Percentiles rank a stretch among this genome's conserved stretches.
phyloP scores from a whole-genome alignment of 176 grass and related monocot genomes.

The Aegilops longissima region DNA sequence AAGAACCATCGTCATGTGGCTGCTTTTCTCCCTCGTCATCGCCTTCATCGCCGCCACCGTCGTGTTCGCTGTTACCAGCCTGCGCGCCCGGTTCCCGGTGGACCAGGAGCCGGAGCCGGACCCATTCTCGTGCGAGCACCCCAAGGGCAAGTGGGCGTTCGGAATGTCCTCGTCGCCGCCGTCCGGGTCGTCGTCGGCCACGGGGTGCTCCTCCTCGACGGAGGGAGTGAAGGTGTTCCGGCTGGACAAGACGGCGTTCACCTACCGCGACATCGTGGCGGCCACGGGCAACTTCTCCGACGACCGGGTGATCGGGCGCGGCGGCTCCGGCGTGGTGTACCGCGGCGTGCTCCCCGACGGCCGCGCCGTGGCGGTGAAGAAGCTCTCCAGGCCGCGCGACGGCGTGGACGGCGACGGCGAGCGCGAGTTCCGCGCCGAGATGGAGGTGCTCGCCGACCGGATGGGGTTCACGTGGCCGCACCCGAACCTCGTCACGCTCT shows the following conservation, averaged over 20 bases:
- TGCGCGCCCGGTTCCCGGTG: constrained; percentile 30
- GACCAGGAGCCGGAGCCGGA: constrained; percentile 44
- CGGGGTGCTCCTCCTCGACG: constrained; percentile 36
- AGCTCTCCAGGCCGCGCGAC: constrained; percentile 46
- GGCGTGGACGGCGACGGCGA: constrained; percentile 46
- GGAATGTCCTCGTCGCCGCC: constrained; percentile 29
- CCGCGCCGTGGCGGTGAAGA: constrained; percentile 78
- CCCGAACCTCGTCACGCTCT: constrained; percentile 81
- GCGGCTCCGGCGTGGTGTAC: constrained; percentile 89
- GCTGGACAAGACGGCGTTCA: constrained; percentile 65
- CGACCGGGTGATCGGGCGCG: constrained; percentile 65
- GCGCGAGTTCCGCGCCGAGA: constrained; percentile 90
- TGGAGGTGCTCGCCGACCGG: constrained; percentile 71
- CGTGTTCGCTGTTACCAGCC: constrained; percentile 33
- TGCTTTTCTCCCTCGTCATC: constrained; percentile 40
- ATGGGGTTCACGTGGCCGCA: constrained; percentile 65
- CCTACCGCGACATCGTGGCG: constrained; percentile 70
- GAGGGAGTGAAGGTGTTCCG: constrained; percentile 66
- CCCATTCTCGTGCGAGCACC: constrained; percentile 27
- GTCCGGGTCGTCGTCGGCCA: constrained; percentile 22
- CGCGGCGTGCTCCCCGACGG: constrained; percentile 77
- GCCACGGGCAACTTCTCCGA: constrained; percentile 78
- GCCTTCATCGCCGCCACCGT: constrained; percentile 39
- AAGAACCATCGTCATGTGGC: constrained; percentile 41
- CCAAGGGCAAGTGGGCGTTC: constrained; percentile 37